These are phyloP conservation scores for Cladosporium sp. DNA, from an alignment of 2,329 filamentous ascomycete species.

Conservation along the genomic window DNA sequence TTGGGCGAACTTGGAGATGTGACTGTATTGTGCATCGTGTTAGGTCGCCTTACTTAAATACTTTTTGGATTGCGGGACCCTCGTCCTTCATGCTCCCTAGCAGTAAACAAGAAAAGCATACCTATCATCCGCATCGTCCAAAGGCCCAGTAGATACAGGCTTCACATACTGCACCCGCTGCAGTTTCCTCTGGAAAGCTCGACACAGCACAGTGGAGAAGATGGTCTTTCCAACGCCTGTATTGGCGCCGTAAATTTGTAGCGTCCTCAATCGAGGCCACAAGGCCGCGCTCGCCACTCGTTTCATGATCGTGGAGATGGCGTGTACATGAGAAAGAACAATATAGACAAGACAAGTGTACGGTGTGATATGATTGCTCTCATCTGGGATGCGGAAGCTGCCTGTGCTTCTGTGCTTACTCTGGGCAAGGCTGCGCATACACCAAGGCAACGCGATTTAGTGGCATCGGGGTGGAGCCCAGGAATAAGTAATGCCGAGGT, in stretches of 20 bases:
- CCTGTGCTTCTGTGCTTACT: conserved; percentile 5
- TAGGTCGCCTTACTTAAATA: not conserved
- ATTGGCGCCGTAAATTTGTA: conserved; percentile 82
- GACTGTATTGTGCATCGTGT: conserved; percentile 46
- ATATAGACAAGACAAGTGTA: not conserved
- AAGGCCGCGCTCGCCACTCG: conserved; percentile 60
- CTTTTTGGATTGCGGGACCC: not conserved
- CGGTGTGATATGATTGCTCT: not conserved
- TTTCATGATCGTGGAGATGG: conserved; percentile 37
- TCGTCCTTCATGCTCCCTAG: not conserved
- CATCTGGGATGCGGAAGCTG: not conserved
- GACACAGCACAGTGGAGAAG: conserved; percentile 71
- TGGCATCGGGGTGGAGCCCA: not conserved
- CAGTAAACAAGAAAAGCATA: conserved; percentile 39
- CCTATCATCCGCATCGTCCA: conserved; percentile 70
- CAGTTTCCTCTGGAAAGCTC: conserved; percentile 56
- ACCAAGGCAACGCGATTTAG: conserved; percentile 2
- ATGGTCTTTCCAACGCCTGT: conserved; percentile 86
- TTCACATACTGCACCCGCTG: conserved; percentile 69
- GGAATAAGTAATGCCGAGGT: conserved; percentile 5
- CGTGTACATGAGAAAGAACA: not conserved
- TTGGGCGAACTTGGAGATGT: conserved; percentile 62
- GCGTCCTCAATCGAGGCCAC: conserved; percentile 67
- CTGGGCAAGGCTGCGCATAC: conserved; percentile 2
- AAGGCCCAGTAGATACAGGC: conserved; percentile 76